Evolutionary conservation across 805 yeast genomes (phyloP).

Genomic region (Starmera pachycereana): DNA sequence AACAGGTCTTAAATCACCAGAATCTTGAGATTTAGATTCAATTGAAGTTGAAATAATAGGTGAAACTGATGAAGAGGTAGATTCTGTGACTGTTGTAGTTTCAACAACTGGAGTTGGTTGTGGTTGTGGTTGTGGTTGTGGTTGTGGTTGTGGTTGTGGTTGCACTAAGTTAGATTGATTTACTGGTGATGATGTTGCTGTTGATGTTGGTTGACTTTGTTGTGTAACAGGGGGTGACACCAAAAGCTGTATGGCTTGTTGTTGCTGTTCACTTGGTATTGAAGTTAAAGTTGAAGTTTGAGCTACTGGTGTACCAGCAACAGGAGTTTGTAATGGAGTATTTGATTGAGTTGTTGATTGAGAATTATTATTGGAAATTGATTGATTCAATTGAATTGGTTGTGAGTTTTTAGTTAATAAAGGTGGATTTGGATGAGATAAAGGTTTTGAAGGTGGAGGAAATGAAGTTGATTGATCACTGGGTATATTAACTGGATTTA

Average conservation of each 20-base stretch:
- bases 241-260: neutral
- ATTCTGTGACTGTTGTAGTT: neutral
- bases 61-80: too few relatives aligned
- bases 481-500: conserved; percentile 14
- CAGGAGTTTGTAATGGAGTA: neutral
- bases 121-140: neutral
- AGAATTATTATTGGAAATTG: neutral
- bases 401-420: conserved; percentile 1
- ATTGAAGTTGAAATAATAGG: too few relatives aligned
- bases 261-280: neutral
- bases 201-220: neutral
- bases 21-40: too few relatives aligned
- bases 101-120: neutral
- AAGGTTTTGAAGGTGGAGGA: conserved; percentile 2
- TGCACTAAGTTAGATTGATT: neutral
- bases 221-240: neutral
- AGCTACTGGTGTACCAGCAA: neutral
- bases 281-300: neutral
- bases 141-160: neutral
- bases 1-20: too few relatives aligned
- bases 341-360: neutral
- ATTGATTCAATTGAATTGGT: conserved; percentile 2
- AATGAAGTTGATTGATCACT: conserved; percentile 11
- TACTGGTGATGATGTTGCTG: neutral
- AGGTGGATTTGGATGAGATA: conserved; percentile 8